Percentiles rank a stretch among this genome's conserved stretches.
Conservation (phyloP, 805 yeast species). For the Wickerhamomyces xylosicus region DNA sequence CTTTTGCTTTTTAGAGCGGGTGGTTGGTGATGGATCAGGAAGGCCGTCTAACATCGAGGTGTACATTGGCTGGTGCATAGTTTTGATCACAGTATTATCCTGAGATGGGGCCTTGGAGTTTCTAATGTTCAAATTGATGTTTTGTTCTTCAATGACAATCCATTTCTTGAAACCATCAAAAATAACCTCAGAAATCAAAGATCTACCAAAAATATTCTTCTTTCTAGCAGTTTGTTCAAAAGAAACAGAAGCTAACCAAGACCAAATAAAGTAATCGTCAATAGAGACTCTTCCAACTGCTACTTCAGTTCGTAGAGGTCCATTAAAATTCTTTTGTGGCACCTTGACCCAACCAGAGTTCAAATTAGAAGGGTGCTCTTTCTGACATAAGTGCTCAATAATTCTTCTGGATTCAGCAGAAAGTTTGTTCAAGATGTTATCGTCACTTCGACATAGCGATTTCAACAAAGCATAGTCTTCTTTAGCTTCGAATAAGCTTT, state of each 20-base stretch:
- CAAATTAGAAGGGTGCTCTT: slow-evolving; percentile 21
- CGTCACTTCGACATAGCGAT: slow-evolving; percentile 51
- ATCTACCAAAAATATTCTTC: slow-evolving; percentile 68
- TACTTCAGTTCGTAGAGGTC: slow-evolving; percentile 17
- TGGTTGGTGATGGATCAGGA: slow-evolving; percentile 4
- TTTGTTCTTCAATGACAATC: slow-evolving; percentile 66
- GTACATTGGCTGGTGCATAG: slow-evolving; percentile 14
- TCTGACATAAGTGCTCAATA: slow-evolving; percentile 28
- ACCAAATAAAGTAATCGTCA: slow-evolving; percentile 86
- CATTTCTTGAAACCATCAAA: slow-evolving; percentile 69
- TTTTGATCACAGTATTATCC: slow-evolving; percentile 12
- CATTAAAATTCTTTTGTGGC: slow-evolving; percentile 18
- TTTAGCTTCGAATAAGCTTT: slow-evolving; percentile 57
- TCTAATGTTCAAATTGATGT: slow-evolving; percentile 23
- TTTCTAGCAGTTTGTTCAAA: slow-evolving; percentile 59
- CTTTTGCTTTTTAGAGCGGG: background rate
- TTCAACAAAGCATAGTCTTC: slow-evolving; percentile 73
- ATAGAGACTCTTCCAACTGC: slow-evolving; percentile 51
- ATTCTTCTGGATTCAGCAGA: slow-evolving; percentile 66
- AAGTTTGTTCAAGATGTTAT: slow-evolving; percentile 49
- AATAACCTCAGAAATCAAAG: slow-evolving; percentile 74
- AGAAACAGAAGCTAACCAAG: slow-evolving; percentile 75
- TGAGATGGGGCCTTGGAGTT: slow-evolving; percentile 11
- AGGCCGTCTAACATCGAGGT: slow-evolving; percentile 15
- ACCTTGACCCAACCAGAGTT: slow-evolving; percentile 30